Evolutionary conservation across 768 basidiomycete species (phyloP).

Genomic region (Macrolepiota dolichaula): DNA sequence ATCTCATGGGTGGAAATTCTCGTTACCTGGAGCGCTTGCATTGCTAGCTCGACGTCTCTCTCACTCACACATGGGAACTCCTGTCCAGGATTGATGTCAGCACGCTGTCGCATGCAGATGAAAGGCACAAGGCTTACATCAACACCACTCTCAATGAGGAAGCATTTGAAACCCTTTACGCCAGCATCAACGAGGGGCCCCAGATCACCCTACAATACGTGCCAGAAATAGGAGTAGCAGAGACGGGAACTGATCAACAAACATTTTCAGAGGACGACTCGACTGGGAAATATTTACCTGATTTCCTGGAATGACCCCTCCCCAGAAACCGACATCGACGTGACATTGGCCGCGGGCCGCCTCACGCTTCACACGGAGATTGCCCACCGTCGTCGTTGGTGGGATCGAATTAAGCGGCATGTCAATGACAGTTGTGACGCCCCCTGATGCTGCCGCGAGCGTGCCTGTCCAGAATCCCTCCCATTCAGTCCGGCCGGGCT

Average conservation of each 20-base stretch:
- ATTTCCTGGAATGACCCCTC: slow-evolving; percentile 92
- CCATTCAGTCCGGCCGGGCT: slow-evolving; percentile 92
- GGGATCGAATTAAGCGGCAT: slow-evolving; percentile 99
- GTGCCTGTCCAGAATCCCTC: slow-evolving; percentile 95
- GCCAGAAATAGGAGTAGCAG: not conserved
- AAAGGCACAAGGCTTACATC: slow-evolving; percentile 50
- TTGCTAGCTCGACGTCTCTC: slow-evolving; percentile 61
- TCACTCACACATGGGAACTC: slow-evolving; percentile 90
- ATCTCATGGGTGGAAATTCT: slow-evolving; percentile 13
- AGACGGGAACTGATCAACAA: not conserved
- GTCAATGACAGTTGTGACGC: slow-evolving; percentile 93
- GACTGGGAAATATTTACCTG: slow-evolving; percentile 41
- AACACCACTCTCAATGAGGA: slow-evolving; percentile 93
- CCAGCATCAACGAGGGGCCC: slow-evolving; percentile 74
- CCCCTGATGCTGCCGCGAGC: slow-evolving; percentile 84
- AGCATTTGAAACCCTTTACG: slow-evolving; percentile 96
- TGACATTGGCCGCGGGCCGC: slow-evolving; percentile 74
- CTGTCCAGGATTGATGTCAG: slow-evolving; percentile 34
- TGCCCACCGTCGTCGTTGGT: slow-evolving; percentile 82
- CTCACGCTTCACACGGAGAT: slow-evolving; percentile 67
- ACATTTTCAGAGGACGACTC: slow-evolving; percentile 7
- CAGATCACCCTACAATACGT: slow-evolving; percentile 55
- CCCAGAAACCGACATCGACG: slow-evolving; percentile 91
- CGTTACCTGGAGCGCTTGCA: slow-evolving; percentile 70
- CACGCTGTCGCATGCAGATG: not conserved